phyloP scores from a whole-genome alignment of 176 grass and related monocot species.

The Ensete glaucum region DNA sequence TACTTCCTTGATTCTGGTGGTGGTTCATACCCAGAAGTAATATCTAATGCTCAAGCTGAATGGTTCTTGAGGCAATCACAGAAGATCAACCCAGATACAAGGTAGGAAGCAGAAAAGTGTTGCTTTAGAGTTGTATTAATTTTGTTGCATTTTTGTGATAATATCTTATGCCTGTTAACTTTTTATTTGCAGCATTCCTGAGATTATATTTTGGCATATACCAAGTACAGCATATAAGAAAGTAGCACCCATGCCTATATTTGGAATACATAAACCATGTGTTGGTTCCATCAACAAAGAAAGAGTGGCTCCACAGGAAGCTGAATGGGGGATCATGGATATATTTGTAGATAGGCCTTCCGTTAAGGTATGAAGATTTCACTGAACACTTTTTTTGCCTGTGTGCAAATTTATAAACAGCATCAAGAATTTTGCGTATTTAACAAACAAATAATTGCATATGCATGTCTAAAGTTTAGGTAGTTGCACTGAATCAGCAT shows the following conservation, averaged over 20 bases:
- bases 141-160: slow-evolving; percentile 1
- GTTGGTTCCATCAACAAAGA: slow-evolving; percentile 80
- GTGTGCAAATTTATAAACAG: neutral
- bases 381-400: neutral
- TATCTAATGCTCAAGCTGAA: slow-evolving; percentile 47
- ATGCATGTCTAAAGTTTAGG: too few relatives aligned
- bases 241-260: slow-evolving; percentile 45
- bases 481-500: neutral
- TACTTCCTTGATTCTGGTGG: slow-evolving; percentile 93
- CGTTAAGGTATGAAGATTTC: slow-evolving; percentile 38
- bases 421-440: neutral
- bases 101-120: slow-evolving; percentile 11
- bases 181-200: slow-evolving; percentile 40
- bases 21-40: slow-evolving; percentile 62
- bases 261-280: slow-evolving; percentile 39
- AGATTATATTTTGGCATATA: slow-evolving; percentile 92
- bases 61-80: slow-evolving; percentile 48
- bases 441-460: too few relatives aligned
- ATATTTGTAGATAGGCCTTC: slow-evolving; percentile 49
- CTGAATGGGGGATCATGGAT: slow-evolving; percentile 78
- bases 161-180: neutral
- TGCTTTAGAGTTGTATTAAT: neutral
- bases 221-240: slow-evolving; percentile 53
- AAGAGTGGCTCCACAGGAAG: slow-evolving; percentile 50
- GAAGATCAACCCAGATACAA: slow-evolving; percentile 47